phyloP scores from a whole-genome alignment of 2,329 filamentous ascomycete species.

The Ceratocystis albifundus region DNA sequence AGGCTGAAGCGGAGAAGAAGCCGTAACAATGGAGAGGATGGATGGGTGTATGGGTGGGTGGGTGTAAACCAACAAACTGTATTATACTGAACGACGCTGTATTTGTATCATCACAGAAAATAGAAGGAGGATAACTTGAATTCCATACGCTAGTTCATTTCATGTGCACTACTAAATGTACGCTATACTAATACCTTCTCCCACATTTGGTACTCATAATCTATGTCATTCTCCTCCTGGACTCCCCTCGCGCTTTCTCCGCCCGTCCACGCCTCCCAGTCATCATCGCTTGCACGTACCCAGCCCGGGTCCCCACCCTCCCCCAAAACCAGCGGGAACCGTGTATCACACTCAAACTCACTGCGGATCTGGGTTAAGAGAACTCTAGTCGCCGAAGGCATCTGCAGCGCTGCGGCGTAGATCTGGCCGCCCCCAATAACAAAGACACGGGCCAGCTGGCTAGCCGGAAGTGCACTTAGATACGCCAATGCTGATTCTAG shows the following conservation, averaged over 20 bases:
- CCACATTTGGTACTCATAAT: slow-evolving; percentile 66
- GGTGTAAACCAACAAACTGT: slow-evolving; percentile 9
- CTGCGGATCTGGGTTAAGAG: slow-evolving; percentile 56
- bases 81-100: slow-evolving; percentile 9
- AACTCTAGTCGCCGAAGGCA: slow-evolving; percentile 48
- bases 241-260: slow-evolving; percentile 47
- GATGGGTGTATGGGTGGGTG: background rate
- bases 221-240: slow-evolving; percentile 51
- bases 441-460: slow-evolving; percentile 50
- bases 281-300: slow-evolving; percentile 40
- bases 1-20: slow-evolving; percentile 1
- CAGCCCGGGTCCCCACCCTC: slow-evolving; percentile 36
- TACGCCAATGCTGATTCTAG: slow-evolving; percentile 46
- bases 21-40: background rate
- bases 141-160: background rate
- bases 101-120: slow-evolving; percentile 5
- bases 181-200: slow-evolving; percentile 37
- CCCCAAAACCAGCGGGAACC: slow-evolving; percentile 52
- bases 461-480: slow-evolving; percentile 27
- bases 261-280: slow-evolving; percentile 53
- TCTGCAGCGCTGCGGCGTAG: slow-evolving; percentile 58
- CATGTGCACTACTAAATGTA: background rate
- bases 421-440: slow-evolving; percentile 86
- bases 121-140: background rate
- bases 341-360: slow-evolving; percentile 67